phyloP scores from a whole-genome alignment of 495 filamentous ascomycete species.

The Penicillium cataractarum region DNA sequence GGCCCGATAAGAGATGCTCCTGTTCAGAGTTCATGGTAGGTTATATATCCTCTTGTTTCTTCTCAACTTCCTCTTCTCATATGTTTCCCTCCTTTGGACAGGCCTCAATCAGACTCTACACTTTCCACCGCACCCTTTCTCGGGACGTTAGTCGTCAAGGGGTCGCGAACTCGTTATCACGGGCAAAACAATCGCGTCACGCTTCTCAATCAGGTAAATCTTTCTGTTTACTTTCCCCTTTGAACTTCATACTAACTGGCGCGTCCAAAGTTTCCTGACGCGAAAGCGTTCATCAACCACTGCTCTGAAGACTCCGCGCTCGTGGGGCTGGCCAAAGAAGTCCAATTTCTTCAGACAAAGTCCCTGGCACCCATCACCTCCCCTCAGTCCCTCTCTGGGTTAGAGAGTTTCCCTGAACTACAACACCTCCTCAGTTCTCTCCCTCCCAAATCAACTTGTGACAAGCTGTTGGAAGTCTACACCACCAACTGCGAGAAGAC shows the following conservation, averaged over 20 bases:
- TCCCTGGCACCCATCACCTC: constrained; percentile 13
- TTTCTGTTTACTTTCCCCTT: background rate
- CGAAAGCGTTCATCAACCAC: constrained; percentile 29
- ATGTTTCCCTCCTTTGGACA: background rate
- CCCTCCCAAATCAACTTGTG: constrained; percentile 29
- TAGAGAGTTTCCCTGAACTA: constrained; percentile 23
- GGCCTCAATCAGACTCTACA: constrained; percentile 4
- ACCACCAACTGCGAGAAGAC: constrained; percentile 28
- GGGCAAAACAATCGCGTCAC: constrained; percentile 30
- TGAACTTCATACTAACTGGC: background rate
- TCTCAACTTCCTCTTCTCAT: background rate
- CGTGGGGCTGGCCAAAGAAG: constrained; percentile 29
- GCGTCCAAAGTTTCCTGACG: constrained; percentile 25
- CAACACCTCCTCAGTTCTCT: constrained; percentile 16
- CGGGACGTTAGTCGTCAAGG: constrained; percentile 32
- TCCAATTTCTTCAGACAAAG: constrained; percentile 35
- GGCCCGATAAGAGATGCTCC: constrained; percentile 9
- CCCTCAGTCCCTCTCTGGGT: constrained; percentile 23
- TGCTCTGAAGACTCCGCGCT: constrained; percentile 23
- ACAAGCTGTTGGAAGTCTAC: constrained; percentile 28
- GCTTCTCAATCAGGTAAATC: constrained; percentile 28
- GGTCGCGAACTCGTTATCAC: constrained; percentile 30
- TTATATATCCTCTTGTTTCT: too few relatives aligned
- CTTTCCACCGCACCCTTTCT: constrained; percentile 7
- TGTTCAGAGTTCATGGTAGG: constrained; percentile 18